Evolutionary conservation across 1,284 basidiomycete genomes (phyloP), one percentile per base, ranked within the genome.

Genomic region (Bondarzewia mesenterica): DNA sequence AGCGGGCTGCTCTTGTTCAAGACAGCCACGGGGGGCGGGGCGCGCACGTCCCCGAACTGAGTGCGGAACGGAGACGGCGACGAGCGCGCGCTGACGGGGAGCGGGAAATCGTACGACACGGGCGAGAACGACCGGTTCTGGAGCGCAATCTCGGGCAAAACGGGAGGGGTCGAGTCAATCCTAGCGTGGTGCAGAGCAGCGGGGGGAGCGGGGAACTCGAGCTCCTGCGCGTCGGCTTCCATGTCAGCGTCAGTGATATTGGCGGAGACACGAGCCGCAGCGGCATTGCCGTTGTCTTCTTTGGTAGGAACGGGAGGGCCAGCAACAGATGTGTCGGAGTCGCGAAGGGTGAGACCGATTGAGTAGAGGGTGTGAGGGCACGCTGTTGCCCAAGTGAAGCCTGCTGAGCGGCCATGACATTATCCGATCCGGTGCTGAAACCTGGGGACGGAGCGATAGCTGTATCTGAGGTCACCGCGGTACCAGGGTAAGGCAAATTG

Each of bases 111-210:
- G 48, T 65, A 58, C 5, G 66, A 60, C 40, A 65, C 57, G 10
- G 67, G 66, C 16, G 67, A 68, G 59, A 68, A 68, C 16, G 62
- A 43, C 43, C 64, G 62, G 43, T 63, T 51, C 22, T 60, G 57
- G 27, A 66, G 39, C 15, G 55, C 46, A 57, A 79, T 74, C 60
- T 80, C 78, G 16, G 78, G 78, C 14, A 81, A 68, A 27, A 62
- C 70, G 10, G 78, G 77, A 26, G 79, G 78, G 35, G 53, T 61
- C 1, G 78, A 77, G 35, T 73, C 59, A 49, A 78, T 58, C 50
- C 77, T 73, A 45, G 69, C 59, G 46, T 65, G 65, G 64, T 60
- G 51, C 57, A 58, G 2, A 60, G 8, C 15, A 10, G 68, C 69
- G 10, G 73, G 71, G 14, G 71, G 71, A n/a, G 58, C 58, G 29